Percentiles rank a stretch among this genome's conserved stretches.
Conservation (phyloP, 371 early-diverging fungal species). For the Lichtheimia ramosa region DNA sequence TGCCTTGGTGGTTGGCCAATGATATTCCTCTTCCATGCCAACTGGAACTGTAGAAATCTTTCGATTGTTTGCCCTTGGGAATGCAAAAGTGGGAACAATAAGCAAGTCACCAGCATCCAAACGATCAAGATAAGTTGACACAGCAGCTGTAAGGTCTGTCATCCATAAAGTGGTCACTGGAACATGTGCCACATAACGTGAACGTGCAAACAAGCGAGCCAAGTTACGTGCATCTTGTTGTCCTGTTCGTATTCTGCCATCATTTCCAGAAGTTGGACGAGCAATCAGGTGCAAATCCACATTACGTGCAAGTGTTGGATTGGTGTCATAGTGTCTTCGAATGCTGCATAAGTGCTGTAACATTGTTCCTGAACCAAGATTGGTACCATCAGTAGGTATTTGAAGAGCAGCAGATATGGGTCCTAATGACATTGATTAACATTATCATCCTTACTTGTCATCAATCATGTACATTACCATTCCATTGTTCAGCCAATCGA, state of each 20-base stretch:
- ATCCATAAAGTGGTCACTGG: constrained; percentile 30
- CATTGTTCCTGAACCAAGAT: constrained; percentile 9
- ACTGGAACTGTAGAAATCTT: not conserved
- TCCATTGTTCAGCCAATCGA: constrained; percentile 27
- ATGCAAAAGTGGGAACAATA: constrained; percentile 37
- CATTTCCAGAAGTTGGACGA: constrained; percentile 24
- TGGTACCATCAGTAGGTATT: constrained; percentile 18
- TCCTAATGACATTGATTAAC: constrained; percentile 21
- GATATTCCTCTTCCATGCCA: constrained; percentile 4
- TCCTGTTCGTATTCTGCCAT: constrained; percentile 23
- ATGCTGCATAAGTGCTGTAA: constrained; percentile 24
- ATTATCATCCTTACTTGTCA: not conserved
- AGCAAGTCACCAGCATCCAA: constrained; percentile 28
- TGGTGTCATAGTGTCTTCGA: constrained; percentile 35
- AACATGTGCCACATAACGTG: constrained; percentile 43
- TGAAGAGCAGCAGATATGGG: constrained; percentile 56
- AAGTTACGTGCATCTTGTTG: constrained; percentile 47
- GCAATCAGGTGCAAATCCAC: constrained; percentile 56
- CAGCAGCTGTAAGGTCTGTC: constrained; percentile 17
- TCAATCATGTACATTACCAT: constrained; percentile 17
- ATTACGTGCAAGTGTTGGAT: constrained; percentile 35
- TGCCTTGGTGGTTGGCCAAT: constrained; percentile 25
- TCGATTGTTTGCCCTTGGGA: constrained; percentile 7
- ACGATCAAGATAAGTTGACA: constrained; percentile 11
- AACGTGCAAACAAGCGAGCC: constrained; percentile 54